Evolutionary conservation across 257 asterid genomes (phyloP), one percentile per base, ranked within the genome.

Genomic region (Solanum megistacrolobum): DNA sequence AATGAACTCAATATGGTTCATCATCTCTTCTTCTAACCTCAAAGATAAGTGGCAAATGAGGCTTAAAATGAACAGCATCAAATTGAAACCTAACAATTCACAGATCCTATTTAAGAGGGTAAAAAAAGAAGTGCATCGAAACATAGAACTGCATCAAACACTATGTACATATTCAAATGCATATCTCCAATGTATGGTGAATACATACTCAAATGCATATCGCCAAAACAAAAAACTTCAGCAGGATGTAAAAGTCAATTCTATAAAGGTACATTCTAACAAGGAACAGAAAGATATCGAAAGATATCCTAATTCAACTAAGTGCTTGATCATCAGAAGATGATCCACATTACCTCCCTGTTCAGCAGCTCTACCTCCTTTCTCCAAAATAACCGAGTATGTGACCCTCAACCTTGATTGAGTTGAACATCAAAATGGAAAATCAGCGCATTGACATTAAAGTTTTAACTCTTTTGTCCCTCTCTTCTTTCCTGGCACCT

Each of bases 401-500:
- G 36, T 12, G 16, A 21, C 41, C 71, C 92, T 92, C 95, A 94
- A 94, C 98, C 98, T 92, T 93, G 93, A 91, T 91, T 92, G 97
- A 93, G 90, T 72, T 21, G 12, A 35, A 31, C 5, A 48, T 12
- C 6, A 38, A 43, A 43, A 83, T 58, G 9, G 74, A 41, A 87
- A 84, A 73, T 93, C 78, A 95, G 65, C 98, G 93, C 98, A 96
- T 93, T 18, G 98, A 94, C 98, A 93, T 95, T 89, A 96, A 82
- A 1, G 94, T 94, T 87, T 90, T 84, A 1, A 96, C 95, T 58
- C 91, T 93, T 89, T 94, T 93, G 38, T 93, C 94, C 89, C 96
- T 90, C 86, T 93, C 98, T 0, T 91, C 93, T 55, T 89, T 95
- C 88, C 91, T 93, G 62, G 98, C 96, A 46, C 89, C 87, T 8